Conservation (phyloP, 1,284 basidiomycete genomes). For the Moesziomyces parantarcticus region DNA sequence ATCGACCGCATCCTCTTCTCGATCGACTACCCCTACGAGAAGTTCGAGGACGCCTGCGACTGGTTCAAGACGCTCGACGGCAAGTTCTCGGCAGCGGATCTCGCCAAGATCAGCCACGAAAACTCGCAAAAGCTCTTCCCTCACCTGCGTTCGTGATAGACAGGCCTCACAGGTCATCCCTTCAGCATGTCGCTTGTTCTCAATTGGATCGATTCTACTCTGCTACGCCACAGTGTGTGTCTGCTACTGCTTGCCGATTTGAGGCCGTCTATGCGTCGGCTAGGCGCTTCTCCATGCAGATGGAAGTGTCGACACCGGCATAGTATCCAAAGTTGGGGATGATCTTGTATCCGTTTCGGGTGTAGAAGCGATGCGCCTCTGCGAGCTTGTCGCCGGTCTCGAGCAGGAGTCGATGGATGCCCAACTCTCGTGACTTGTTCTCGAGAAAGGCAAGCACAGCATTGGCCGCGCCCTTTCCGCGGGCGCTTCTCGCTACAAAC, state of each 20-base stretch:
- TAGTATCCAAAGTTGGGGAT: slow-evolving; percentile 44
- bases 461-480: slow-evolving; percentile 28
- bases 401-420: slow-evolving; percentile 18
- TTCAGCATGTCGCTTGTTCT: too few species aligned
- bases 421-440: slow-evolving; percentile 12
- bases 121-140: slow-evolving; percentile 47
- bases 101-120: slow-evolving; percentile 49
- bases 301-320: slow-evolving; percentile 22
- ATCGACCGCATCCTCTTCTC: slow-evolving; percentile 67
- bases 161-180: too few species aligned
- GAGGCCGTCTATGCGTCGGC: background rate
- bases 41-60: slow-evolving; percentile 64
- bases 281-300: slow-evolving; percentile 38
- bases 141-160: slow-evolving; percentile 23
- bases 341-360: slow-evolving; percentile 20
- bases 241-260: background rate
- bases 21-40: slow-evolving; percentile 67
- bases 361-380: slow-evolving; percentile 39
- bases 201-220: too few species aligned
- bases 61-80: slow-evolving; percentile 60
- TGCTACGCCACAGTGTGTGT: too few species aligned
- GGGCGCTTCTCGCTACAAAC: slow-evolving; percentile 29
- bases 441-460: slow-evolving; percentile 33
- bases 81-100: slow-evolving; percentile 31
- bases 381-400: slow-evolving; percentile 34